Percentiles rank a stretch among this genome's conserved stretches.
Conservation (phyloP, 2,329 filamentous ascomycete genomes). For the Colletotrichum gloeosporioides region DNA sequence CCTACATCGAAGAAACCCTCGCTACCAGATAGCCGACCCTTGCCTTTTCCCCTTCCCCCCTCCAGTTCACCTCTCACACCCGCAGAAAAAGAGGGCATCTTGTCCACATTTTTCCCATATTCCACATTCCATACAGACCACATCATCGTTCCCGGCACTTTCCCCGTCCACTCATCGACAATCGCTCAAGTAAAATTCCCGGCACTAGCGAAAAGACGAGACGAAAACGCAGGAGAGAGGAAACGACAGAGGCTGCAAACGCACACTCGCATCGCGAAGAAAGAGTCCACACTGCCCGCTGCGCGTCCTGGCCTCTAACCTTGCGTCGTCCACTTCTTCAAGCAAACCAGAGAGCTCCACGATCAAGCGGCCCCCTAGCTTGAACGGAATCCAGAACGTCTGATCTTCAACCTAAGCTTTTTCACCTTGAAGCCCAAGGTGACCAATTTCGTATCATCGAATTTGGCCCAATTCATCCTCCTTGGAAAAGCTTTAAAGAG, state of each 20-base stretch:
- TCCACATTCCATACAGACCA: neutral
- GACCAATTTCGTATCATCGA: neutral
- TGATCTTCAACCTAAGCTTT: neutral
- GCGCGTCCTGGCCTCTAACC: neutral
- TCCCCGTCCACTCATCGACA: constrained; percentile 13
- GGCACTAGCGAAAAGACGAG: neutral
- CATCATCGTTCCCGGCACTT: neutral
- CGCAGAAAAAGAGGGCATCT: neutral
- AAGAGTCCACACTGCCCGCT: neutral
- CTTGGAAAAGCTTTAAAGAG: neutral
- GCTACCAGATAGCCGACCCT: neutral
- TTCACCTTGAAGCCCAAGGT: neutral
- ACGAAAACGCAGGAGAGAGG: neutral
- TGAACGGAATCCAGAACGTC: neutral
- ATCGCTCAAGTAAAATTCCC: neutral
- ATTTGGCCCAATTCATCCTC: neutral
- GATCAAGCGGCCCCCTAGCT: neutral
- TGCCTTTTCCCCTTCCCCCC: neutral
- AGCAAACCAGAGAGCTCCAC: neutral
- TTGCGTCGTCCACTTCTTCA: neutral
- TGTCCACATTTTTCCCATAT: neutral
- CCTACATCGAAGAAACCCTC: neutral
- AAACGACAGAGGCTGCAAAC: neutral
- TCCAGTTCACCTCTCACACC: neutral
- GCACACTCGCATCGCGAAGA: neutral